Percentiles rank a stretch among this genome's conserved stretches.
These are phyloP conservation scores for Aspergillus floridensis DNA, from an alignment of 2,329 filamentous ascomycete species.

Conservation along the genomic window DNA sequence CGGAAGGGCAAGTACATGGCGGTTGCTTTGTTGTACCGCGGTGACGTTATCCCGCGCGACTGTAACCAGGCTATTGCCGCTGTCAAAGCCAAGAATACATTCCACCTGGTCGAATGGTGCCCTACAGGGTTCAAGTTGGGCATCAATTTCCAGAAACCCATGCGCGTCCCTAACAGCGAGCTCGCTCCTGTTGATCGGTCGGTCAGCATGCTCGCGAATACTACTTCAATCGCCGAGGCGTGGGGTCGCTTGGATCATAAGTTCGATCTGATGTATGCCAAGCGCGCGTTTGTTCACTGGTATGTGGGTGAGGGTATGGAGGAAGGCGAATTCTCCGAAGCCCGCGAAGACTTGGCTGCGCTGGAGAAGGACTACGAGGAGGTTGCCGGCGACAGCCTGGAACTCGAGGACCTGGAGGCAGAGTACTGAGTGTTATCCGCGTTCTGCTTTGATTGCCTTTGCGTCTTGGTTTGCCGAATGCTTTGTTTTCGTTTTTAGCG, in stretches of 20 bases:
- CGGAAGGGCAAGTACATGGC: conserved; percentile 69
- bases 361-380: conserved; percentile 86
- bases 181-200: conserved; percentile 55
- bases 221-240: conserved; percentile 64
- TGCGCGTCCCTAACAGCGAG: conserved; percentile 52
- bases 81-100: conserved; percentile 63
- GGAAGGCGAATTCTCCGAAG: conserved; percentile 85
- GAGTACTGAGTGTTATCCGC: conserved; percentile 27
- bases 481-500: conserved; percentile 14
- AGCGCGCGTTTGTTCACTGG: conserved; percentile 70
- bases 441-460: conserved; percentile 12
- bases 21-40: conserved; percentile 64
- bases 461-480: conserved; percentile 19
- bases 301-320: conserved; percentile 89
- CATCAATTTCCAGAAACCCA: conserved; percentile 63
- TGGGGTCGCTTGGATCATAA: conserved; percentile 65
- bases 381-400: conserved; percentile 68
- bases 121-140: conserved; percentile 68
- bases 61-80: conserved; percentile 58
- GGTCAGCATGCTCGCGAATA: conserved; percentile 65
- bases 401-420: conserved; percentile 54
- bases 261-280: conserved; percentile 69
- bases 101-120: conserved; percentile 68
- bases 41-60: conserved; percentile 63
- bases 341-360: conserved; percentile 79